Percentiles rank a stretch among this genome's conserved stretches.
Conservation (phyloP, 306 rosid genomes). For the Trichosanthes cucumerina region DNA sequence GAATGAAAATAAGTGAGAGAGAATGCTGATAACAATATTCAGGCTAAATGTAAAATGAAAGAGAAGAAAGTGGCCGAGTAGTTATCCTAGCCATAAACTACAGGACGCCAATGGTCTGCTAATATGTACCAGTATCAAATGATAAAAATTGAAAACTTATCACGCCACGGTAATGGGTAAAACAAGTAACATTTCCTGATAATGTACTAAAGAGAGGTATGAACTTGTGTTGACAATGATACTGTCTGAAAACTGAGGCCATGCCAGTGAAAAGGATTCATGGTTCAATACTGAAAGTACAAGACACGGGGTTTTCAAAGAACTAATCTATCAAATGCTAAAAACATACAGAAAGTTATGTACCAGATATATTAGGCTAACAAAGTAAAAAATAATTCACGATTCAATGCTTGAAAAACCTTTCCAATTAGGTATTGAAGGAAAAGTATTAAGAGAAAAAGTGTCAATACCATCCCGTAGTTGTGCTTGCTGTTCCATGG, state of each 20-base stretch:
- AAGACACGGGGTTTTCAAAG: background rate
- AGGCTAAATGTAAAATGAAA: background rate
- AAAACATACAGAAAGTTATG: background rate
- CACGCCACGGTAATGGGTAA: background rate
- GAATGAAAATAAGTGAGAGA: background rate
- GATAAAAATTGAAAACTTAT: background rate
- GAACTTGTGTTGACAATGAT: background rate
- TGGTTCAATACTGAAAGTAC: background rate
- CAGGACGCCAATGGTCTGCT: background rate
- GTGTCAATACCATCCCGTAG: constrained; percentile 70
- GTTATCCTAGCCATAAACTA: background rate
- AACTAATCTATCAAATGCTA: background rate
- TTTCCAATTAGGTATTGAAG: background rate
- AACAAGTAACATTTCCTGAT: background rate
- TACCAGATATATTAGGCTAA: background rate
- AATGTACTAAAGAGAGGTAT: background rate
- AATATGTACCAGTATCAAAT: background rate
- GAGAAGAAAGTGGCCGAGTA: background rate
- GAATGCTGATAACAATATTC: background rate
- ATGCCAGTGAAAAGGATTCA: background rate
- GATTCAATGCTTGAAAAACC: background rate
- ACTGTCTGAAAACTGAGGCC: background rate
- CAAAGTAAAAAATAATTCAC: too few species aligned
- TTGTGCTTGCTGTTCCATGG: constrained; percentile 97
- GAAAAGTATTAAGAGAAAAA: background rate